phyloP scores from a whole-genome alignment of 805 yeast genomes.

The Metschnikowia aberdeeniae region DNA sequence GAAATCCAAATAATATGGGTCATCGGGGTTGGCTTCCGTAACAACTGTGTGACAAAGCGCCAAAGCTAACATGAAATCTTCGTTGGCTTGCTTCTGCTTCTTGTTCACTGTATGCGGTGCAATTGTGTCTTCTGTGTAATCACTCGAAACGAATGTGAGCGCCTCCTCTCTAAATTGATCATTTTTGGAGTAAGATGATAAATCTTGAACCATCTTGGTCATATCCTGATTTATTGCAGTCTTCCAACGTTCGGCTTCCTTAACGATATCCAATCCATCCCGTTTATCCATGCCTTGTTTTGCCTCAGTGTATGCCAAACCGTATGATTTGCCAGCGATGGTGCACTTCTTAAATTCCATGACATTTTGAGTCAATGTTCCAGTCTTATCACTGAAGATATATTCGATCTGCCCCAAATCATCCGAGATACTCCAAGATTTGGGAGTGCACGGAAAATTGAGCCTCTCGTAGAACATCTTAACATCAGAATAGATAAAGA shows the following conservation, averaged over 20 bases:
- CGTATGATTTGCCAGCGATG: conserved; percentile 67
- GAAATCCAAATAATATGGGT: conserved; percentile 43
- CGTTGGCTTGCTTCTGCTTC: conserved; percentile 45
- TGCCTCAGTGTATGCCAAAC: conserved; percentile 81
- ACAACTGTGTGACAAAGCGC: conserved; percentile 76
- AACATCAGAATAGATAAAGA: conserved; percentile 72
- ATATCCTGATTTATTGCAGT: conserved; percentile 50
- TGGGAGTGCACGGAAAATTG: conserved; percentile 81
- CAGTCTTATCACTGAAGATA: conserved; percentile 80
- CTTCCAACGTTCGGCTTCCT: conserved; percentile 54
- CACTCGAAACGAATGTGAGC: conserved; percentile 60
- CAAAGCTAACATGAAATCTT: conserved; percentile 57
- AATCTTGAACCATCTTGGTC: conserved; percentile 43
- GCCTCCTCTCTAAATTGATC: conserved; percentile 44
- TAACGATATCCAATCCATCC: conserved; percentile 70
- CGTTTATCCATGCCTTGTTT: conserved; percentile 73
- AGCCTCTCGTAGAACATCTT: conserved; percentile 62
- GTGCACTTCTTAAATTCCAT: conserved; percentile 86
- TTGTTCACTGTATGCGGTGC: conserved; percentile 24
- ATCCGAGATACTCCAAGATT: conserved; percentile 82
- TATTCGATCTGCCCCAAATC: conserved; percentile 85
- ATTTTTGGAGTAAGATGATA: conserved; percentile 32
- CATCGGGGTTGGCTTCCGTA: conserved; percentile 47
- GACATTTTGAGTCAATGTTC: conserved; percentile 77
- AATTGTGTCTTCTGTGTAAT: conserved; percentile 51